Conservation (phyloP, 495 filamentous ascomycete species). For the Hypoxylon crocopeplum region DNA sequence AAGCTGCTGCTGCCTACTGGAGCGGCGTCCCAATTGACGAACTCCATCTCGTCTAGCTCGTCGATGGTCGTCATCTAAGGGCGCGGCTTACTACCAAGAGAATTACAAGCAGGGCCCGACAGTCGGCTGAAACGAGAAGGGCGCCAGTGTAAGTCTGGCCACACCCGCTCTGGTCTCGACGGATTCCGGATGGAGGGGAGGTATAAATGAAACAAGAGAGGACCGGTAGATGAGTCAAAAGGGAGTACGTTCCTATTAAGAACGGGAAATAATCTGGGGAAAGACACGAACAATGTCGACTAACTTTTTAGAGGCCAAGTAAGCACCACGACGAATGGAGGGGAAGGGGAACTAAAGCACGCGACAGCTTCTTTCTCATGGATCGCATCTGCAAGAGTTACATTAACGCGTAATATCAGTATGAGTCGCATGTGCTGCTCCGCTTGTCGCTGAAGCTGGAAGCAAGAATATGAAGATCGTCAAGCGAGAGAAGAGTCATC, state of each 20-base stretch:
- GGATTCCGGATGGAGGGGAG: conserved; percentile 2
- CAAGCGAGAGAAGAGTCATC: conserved; percentile 32
- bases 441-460: conserved; percentile 27
- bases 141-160: conserved; percentile 17
- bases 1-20: conserved; percentile 22
- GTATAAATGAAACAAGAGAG: conserved; percentile 20
- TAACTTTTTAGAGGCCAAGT: conserved; percentile 17
- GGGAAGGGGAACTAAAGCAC: conserved; percentile 25
- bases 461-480: conserved; percentile 19
- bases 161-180: conserved; percentile 6
- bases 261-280: conserved; percentile 19
- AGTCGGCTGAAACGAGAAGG: conserved; percentile 11
- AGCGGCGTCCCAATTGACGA: conserved; percentile 56
- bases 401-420: conserved; percentile 12
- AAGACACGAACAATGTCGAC: conserved; percentile 13
- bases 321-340: conserved; percentile 16
- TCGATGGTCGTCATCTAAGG: conserved; percentile 45
- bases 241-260: conserved; percentile 22
- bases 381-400: conserved; percentile 15
- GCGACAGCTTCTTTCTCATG: conserved; percentile 19
- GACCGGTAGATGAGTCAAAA: conserved; percentile 16
- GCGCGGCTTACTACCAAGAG: conserved; percentile 4
- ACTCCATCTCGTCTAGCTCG: conserved; percentile 50
- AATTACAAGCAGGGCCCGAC: conserved; percentile 18
- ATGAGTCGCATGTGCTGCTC: conserved; percentile 17